These are phyloP conservation scores for Hymenoscyphus fraxineus DNA, from an alignment of 2,329 filamentous ascomycete genomes.

Conservation along the genomic window DNA sequence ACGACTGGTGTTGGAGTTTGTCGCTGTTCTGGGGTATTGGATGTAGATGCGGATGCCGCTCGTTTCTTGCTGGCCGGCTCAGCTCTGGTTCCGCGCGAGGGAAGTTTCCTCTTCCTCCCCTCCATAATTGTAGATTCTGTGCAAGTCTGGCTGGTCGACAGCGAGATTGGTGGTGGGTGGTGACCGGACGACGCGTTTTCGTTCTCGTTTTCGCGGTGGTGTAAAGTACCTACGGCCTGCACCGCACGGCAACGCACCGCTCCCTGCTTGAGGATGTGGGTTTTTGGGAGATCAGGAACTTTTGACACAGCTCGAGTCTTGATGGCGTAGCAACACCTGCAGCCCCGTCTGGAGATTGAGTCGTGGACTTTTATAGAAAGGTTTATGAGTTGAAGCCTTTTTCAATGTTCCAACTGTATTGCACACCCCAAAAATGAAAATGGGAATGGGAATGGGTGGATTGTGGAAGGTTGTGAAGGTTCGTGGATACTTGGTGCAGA, in stretches of 20 bases:
- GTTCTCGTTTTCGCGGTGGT: conserved; percentile 17
- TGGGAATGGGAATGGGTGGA: background rate
- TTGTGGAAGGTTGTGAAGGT: background rate
- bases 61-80: conserved; percentile 60
- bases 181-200: conserved; percentile 26
- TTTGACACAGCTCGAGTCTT: conserved; percentile 13
- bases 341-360: conserved; percentile 8
- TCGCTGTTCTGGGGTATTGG: conserved; percentile 52
- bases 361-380: background rate
- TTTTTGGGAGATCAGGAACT: conserved; percentile 20
- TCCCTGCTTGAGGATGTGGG: background rate
- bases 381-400: background rate
- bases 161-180: conserved; percentile 15
- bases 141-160: conserved; percentile 9
- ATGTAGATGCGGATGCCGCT: conserved; percentile 33
- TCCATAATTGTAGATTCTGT: conserved; percentile 46
- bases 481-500: background rate
- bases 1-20: conserved; percentile 42
- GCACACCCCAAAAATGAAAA: background rate
- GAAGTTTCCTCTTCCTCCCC: conserved; percentile 59
- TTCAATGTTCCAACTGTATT: background rate
- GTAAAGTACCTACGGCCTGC: conserved; percentile 9
- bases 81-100: conserved; percentile 57
- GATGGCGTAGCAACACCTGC: conserved; percentile 15
- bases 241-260: background rate